These are phyloP conservation scores for Francoa sonchifolia DNA, from an alignment of 441 rosid genomes.

Conservation along the genomic window DNA sequence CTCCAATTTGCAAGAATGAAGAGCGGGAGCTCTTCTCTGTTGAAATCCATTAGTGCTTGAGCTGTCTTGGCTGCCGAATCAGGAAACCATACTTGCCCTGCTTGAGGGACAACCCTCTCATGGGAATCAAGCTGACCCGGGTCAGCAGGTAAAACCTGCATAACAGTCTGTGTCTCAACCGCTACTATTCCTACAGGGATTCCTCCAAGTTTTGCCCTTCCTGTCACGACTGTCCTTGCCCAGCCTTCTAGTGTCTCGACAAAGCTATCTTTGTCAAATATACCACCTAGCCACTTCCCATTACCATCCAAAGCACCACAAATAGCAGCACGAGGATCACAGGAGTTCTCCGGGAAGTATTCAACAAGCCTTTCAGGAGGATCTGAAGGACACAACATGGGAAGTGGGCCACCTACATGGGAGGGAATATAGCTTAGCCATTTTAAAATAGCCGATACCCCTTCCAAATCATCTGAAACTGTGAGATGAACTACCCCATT, in stretches of 20 bases:
- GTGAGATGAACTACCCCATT: slow-evolving; percentile 98
- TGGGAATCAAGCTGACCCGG: slow-evolving; percentile 99
- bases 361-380: slow-evolving; percentile 84
- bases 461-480: slow-evolving; percentile 98
- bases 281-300: slow-evolving; percentile 94
- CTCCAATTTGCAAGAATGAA: slow-evolving; percentile 99
- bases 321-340: slow-evolving; percentile 98
- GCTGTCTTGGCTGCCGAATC: slow-evolving; percentile 98
- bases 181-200: slow-evolving; percentile 97
- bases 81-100: slow-evolving; percentile 99
- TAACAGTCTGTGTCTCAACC: slow-evolving; percentile 98
- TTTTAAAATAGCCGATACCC: slow-evolving; percentile 77
- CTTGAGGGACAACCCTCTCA: slow-evolving; percentile 97
- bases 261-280: slow-evolving; percentile 90
- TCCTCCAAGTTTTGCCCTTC: slow-evolving; percentile 98
- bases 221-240: slow-evolving; percentile 99
- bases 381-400: slow-evolving; percentile 50
- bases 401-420: slow-evolving; percentile 65
- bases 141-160: slow-evolving; percentile 98
- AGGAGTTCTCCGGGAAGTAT: slow-evolving; percentile 77
- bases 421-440: slow-evolving; percentile 94
- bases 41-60: slow-evolving; percentile 93
- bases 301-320: slow-evolving; percentile 47
- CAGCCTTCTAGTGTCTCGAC: slow-evolving; percentile 94
- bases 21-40: slow-evolving; percentile 90